Conservation (phyloP, 1,284 basidiomycete genomes). For the Chiua sp. region DNA sequence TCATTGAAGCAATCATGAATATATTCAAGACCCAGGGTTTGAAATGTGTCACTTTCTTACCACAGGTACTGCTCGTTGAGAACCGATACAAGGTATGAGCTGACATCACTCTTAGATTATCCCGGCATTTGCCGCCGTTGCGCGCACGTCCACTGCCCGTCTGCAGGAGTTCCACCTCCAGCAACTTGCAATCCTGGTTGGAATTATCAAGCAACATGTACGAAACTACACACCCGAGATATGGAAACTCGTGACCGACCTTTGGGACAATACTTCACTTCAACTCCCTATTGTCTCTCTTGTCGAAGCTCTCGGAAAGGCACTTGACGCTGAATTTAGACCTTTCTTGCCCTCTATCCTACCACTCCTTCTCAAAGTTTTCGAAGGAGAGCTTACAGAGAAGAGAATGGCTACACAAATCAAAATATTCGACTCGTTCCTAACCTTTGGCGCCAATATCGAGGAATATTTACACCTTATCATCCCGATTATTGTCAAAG, state of each 20-base stretch:
- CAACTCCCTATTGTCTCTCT: constrained; percentile 95
- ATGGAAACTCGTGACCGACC: constrained; percentile 83
- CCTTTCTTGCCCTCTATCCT: constrained; percentile 95
- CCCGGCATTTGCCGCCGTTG: constrained; percentile 93
- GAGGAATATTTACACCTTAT: constrained; percentile 99
- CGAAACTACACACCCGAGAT: constrained; percentile 90
- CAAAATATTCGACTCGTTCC: constrained; percentile 94
- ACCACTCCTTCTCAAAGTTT: constrained; percentile 89
- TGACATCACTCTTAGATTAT: constrained; percentile 74
- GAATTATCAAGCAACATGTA: constrained; percentile 98
- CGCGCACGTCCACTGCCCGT: constrained; percentile 81
- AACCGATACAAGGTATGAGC: not conserved
- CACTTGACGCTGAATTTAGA: constrained; percentile 97
- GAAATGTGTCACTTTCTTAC: constrained; percentile 95
- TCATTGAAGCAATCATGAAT: constrained; percentile 99
- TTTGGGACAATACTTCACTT: constrained; percentile 88
- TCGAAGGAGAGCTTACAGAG: constrained; percentile 86
- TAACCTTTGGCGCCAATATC: constrained; percentile 95
- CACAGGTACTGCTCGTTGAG: constrained; percentile 66
- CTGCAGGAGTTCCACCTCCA: constrained; percentile 96
- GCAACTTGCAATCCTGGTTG: constrained; percentile 94
- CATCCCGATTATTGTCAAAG: constrained; percentile 93
- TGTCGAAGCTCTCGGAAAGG: constrained; percentile 94
- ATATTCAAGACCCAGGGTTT: constrained; percentile 99
- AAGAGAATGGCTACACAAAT: constrained; percentile 82